Percentiles rank a stretch among this genome's conserved stretches.
Conservation (phyloP, 495 filamentous ascomycete genomes). For the Penicillium desertorum region DNA sequence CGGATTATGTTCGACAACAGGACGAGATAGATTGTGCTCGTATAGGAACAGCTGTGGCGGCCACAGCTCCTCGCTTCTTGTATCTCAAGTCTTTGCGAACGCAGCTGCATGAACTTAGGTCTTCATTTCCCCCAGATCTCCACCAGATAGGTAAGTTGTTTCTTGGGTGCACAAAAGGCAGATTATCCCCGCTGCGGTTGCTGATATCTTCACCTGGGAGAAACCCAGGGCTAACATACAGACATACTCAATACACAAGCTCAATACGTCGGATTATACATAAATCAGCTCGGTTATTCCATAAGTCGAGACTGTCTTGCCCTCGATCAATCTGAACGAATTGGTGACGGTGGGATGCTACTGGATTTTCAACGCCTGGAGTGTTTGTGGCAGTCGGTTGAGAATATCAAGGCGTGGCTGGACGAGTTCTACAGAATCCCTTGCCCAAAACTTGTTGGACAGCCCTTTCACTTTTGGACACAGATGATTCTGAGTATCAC, state of each 20-base stretch:
- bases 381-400: slow-evolving; percentile 36
- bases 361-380: slow-evolving; percentile 36
- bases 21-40: slow-evolving; percentile 21
- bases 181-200: background rate
- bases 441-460: slow-evolving; percentile 17
- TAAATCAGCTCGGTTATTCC: slow-evolving; percentile 33
- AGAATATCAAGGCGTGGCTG: slow-evolving; percentile 37
- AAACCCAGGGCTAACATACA: slow-evolving; percentile 4
- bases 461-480: slow-evolving; percentile 39
- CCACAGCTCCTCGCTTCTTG: slow-evolving; percentile 21
- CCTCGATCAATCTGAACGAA: slow-evolving; percentile 15
- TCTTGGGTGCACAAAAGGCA: background rate
- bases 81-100: slow-evolving; percentile 29
- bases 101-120: slow-evolving; percentile 23
- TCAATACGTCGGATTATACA: slow-evolving; percentile 41
- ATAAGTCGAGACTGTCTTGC: slow-evolving; percentile 18
- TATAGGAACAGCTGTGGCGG: slow-evolving; percentile 7
- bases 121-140: slow-evolving; percentile 18
- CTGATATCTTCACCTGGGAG: slow-evolving; percentile 6
- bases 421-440: slow-evolving; percentile 36
- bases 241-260: slow-evolving; percentile 32
- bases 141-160: slow-evolving; percentile 23
- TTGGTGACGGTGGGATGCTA: slow-evolving; percentile 4
- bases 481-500: slow-evolving; percentile 38
- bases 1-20: slow-evolving; percentile 25